Percentiles rank a stretch among this genome's conserved stretches.
phyloP scores from a whole-genome alignment of 768 basidiomycete species.

The Lanmaoa rubissima region DNA sequence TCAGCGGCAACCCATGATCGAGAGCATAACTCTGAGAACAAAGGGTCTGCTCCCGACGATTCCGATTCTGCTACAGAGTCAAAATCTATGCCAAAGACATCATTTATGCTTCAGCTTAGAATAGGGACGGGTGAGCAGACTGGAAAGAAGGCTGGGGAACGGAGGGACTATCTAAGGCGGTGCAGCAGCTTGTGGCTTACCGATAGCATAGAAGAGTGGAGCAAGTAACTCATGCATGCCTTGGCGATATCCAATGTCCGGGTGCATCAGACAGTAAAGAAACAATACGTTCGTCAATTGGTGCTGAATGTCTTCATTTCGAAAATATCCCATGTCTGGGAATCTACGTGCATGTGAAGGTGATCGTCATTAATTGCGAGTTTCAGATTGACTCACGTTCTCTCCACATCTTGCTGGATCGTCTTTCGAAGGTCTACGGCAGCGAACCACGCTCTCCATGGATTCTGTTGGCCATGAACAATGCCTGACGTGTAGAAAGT shows the following conservation, averaged over 20 bases:
- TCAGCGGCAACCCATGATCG: slow-evolving; percentile 77
- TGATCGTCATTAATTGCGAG: slow-evolving; percentile 1
- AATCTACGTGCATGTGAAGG: slow-evolving; percentile 54
- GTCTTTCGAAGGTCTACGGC: slow-evolving; percentile 86
- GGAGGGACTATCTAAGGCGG: slow-evolving; percentile 1
- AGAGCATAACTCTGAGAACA: slow-evolving; percentile 62
- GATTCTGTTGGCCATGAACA: slow-evolving; percentile 55
- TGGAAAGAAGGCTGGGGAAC: slow-evolving; percentile 9
- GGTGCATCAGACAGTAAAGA: slow-evolving; percentile 74
- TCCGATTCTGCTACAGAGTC: slow-evolving; percentile 59
- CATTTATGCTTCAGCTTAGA: slow-evolving; percentile 28
- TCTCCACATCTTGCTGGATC: slow-evolving; percentile 91
- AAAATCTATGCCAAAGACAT: slow-evolving; percentile 51
- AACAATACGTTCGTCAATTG: slow-evolving; percentile 87
- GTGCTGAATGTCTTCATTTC: slow-evolving; percentile 66
- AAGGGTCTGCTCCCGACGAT: slow-evolving; percentile 31
- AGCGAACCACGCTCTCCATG: slow-evolving; percentile 94
- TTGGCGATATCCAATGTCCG: slow-evolving; percentile 90
- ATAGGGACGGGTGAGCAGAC: slow-evolving; percentile 14
- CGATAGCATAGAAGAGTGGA: slow-evolving; percentile 69
- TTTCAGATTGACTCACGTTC: slow-evolving; percentile 65
- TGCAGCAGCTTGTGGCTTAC: slow-evolving; percentile 19
- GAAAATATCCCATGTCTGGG: slow-evolving; percentile 94
- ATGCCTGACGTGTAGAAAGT: not conserved
- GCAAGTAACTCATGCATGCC: slow-evolving; percentile 99